Evolutionary conservation across 1,284 basidiomycete genomes (phyloP).

Genomic region (Microbotryomycetes sp.): DNA sequence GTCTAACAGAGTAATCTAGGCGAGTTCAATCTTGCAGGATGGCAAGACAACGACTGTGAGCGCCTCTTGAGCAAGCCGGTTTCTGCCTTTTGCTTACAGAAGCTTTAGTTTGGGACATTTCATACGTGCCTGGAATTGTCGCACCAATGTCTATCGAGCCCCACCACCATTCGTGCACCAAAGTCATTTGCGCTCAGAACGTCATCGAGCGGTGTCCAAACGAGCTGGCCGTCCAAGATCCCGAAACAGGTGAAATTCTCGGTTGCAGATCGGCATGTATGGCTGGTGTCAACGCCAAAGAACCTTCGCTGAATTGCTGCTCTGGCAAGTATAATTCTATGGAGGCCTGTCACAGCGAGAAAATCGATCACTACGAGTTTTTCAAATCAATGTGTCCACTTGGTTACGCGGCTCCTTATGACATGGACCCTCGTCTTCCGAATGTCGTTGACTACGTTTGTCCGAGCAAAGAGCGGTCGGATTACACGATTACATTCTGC

Average conservation of each 20-base stretch:
- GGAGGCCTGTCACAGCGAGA: not conserved
- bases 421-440: not conserved
- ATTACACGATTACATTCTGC: constrained; percentile 9
- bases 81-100: not conserved
- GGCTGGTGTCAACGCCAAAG: constrained; percentile 5
- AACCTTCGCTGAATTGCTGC: constrained; percentile 9
- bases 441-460: constrained; percentile 3
- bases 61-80: not conserved
- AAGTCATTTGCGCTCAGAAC: not conserved
- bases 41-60: not conserved
- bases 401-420: constrained; percentile 1
- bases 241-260: not conserved
- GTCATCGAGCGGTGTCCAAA: not conserved
- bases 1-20: not conserved
- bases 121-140: not conserved
- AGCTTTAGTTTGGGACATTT: not conserved
- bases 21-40: not conserved
- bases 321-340: not conserved
- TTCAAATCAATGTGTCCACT: constrained; percentile 15
- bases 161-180: not conserved
- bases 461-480: not conserved
- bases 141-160: not conserved
- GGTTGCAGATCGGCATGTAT: constrained; percentile 8
- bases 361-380: constrained; percentile 9
- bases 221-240: not conserved